Base-by-base conservation (phyloP, 306 rosid species). In the Abrus pulchellus region DNA sequence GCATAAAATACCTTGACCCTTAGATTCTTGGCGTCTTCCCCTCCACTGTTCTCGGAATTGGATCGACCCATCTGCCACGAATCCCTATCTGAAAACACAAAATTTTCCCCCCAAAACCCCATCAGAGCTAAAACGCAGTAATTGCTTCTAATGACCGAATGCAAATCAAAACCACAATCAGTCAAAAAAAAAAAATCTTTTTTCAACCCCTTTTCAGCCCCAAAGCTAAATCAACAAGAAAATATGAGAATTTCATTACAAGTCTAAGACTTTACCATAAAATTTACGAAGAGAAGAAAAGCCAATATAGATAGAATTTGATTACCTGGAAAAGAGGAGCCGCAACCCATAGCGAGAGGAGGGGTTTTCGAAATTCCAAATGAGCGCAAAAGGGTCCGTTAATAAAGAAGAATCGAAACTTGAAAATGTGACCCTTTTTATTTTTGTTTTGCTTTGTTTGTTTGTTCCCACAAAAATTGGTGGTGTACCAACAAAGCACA, bases 11-110 rank as follows among this genome's bases (percentile, higher is more conserved):
- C 99, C 98, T 96, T 96, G 9, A 96, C 94, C 12, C 97, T 97
- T 13, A 93, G 85, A 84, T 96, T 96, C 84, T 93, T 96, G 28
- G 98, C 91, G 68, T 96, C 99, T 1, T 83, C 82, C 14, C 84
- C 94, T 60, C 92, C 97, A 75, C 83, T 85, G 76, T 88, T 87
- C 80, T 88, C 97, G 34, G 78, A 65, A 89, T 72, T 89, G 9
- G 84, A 84, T 84, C 92, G 90, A 71, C 86, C 87, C 77, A 92
- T 77, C 62, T 74, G 93, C 77, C 88, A 90, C 40, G 93, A 66
- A 76, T 79, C 80, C 85, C 94, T 90, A 76, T 87, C 99, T 96
- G 93, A 63, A 87, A 75, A 72, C 84, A 74, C 64, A 65, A 55
- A 89, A 77, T 64, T 68, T 29, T 63, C 29, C 50, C 65, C 85